Evolutionary conservation across 192 early-diverging fungal genomes (phyloP).

Genomic region (Umbelopsis sp.): DNA sequence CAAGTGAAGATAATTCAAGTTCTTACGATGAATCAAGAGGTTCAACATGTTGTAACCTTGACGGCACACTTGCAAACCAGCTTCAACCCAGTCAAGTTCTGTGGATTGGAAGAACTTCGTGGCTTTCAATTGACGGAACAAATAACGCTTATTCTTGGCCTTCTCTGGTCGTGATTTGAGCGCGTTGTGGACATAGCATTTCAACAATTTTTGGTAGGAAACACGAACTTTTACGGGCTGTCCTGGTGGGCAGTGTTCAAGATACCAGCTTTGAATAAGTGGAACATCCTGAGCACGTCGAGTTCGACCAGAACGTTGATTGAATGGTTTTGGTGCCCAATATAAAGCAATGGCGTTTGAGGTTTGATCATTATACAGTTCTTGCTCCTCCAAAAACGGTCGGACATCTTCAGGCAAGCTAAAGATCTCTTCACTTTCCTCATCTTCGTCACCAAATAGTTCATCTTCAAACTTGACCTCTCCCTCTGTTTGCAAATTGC

Average conservation of each 20-base stretch:
- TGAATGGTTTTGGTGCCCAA: conserved; percentile 98
- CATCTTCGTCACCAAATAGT: conserved; percentile 78
- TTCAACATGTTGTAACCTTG: conserved; percentile 99
- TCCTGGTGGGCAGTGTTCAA: conserved; percentile 92
- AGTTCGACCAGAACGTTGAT: conserved; percentile 87
- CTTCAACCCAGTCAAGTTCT: conserved; percentile 99
- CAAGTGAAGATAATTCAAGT: conserved; percentile 96
- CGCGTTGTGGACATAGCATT: conserved; percentile 94
- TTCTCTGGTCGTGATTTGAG: conserved; percentile 89
- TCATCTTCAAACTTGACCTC: conserved; percentile 61
- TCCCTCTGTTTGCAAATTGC: conserved; percentile 58
- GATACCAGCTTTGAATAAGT: conserved; percentile 96
- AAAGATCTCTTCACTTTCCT: conserved; percentile 84
- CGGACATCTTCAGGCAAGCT: conserved; percentile 73
- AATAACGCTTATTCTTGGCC: conserved; percentile 88
- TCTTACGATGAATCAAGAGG: conserved; percentile 97
- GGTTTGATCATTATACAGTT: conserved; percentile 90
- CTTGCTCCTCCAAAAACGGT: conserved; percentile 79
- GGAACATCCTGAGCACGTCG: conserved; percentile 93
- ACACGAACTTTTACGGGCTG: conserved; percentile 98
- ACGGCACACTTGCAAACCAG: conserved; percentile 95
- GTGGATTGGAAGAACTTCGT: conserved; percentile 99
- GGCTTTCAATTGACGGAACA: conserved; percentile 92
- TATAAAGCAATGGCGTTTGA: conserved; percentile 91
- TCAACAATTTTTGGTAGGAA: conserved; percentile 97